phyloP scores from a whole-genome alignment of 78 protist genomes.

The Dictyostelium capitatum region DNA sequence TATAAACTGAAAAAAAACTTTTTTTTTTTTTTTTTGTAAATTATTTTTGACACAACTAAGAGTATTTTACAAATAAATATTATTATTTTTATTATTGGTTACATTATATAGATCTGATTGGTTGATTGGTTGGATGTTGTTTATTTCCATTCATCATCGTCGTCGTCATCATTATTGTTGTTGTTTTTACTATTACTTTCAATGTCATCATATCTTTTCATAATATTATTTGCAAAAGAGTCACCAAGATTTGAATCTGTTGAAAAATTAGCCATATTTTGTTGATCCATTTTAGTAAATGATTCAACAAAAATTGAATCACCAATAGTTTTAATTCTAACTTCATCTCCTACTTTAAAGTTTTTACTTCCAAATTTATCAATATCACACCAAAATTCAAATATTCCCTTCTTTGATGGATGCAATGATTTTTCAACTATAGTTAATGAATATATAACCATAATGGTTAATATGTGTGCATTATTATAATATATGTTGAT shows the following conservation, averaged over 20 bases:
- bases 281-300: slow-evolving; percentile 46
- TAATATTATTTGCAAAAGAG: neutral
- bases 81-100: no score
- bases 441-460: no score
- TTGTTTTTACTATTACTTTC: neutral
- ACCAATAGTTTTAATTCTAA: slow-evolving; percentile 34
- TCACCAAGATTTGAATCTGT: slow-evolving; percentile 45
- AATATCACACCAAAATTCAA: slow-evolving; percentile 67
- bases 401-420: neutral
- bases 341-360: slow-evolving; percentile 43
- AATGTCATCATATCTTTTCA: slow-evolving; percentile 20
- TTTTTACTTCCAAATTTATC: slow-evolving; percentile 47
- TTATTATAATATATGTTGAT: neutral
- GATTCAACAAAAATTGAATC: slow-evolving; percentile 37
- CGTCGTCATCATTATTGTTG: slow-evolving; percentile 9
- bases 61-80: no score
- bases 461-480: neutral
- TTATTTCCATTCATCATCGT: slow-evolving; percentile 52
- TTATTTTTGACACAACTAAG: no score
- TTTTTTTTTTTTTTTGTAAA: no score
- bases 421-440: neutral
- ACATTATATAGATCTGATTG: no score
- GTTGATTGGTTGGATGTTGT: neutral
- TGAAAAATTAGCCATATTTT: slow-evolving; percentile 44
- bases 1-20: no score